These are phyloP conservation scores for Microbotryum violaceum DNA, from an alignment of 1,284 basidiomycete genomes.

Conservation along the genomic window DNA sequence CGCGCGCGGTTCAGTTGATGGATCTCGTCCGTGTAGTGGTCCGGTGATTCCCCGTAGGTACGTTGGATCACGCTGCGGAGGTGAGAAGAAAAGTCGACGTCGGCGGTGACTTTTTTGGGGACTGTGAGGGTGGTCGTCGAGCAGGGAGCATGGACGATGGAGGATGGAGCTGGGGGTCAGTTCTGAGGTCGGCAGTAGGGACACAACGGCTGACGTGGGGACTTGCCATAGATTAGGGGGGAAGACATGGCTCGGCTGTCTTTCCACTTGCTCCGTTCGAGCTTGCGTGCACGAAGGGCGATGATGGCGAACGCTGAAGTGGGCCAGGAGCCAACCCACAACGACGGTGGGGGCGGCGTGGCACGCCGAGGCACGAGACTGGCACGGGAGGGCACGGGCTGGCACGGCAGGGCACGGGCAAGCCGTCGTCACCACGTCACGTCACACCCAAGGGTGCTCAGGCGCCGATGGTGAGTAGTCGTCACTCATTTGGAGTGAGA, in stretches of 20 bases:
- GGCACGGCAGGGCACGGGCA: too few species aligned
- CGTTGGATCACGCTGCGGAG: conserved; percentile 79
- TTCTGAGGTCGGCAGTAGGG: background rate
- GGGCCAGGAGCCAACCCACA: too few species aligned
- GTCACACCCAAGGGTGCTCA: too few species aligned
- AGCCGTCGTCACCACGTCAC: too few species aligned
- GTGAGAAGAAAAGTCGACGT: conserved; percentile 81
- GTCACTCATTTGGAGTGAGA: too few species aligned
- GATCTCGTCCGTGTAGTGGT: conserved; percentile 76
- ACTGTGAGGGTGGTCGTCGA: conserved; percentile 34
- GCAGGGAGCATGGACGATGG: too few species aligned
- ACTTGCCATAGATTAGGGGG: conserved; percentile 19
- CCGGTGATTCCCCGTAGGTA: conserved; percentile 88
- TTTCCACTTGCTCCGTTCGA: background rate
- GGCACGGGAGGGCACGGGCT: too few species aligned
- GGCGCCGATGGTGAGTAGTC: too few species aligned
- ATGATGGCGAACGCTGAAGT: too few species aligned
- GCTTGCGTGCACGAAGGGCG: too few species aligned
- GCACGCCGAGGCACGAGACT: too few species aligned
- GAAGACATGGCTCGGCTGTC: background rate
- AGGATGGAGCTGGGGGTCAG: background rate
- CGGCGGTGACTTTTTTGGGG: conserved; percentile 50
- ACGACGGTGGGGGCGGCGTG: too few species aligned
- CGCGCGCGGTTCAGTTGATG: conserved; percentile 76
- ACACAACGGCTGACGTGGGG: background rate